Base-by-base conservation (phyloP, 495 filamentous ascomycete species). In the Aspergillus sclerotiicarbonarius region DNA sequence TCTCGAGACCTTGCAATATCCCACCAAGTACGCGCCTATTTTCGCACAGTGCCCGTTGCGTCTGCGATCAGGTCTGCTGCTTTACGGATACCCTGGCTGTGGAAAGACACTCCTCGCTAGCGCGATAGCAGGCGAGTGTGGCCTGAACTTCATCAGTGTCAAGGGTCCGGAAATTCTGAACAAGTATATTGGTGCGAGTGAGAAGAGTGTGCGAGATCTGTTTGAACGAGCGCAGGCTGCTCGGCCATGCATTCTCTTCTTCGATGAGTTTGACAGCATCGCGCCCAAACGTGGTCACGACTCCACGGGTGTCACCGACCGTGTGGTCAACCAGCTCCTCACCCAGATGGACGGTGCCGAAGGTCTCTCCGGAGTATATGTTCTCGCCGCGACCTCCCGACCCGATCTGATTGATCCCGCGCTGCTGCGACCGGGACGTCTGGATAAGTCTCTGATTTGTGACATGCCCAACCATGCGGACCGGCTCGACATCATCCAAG, bases 261-360 rank as follows among this genome's bases (percentile, higher is more conserved):
- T 98, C 64, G 94, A 98, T 67, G 94, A 98, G 69, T 98, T 98
- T 65, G 94, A 98, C 72, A 90, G 87, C 58, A 96, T 98, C 54
- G 94, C 94, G 2, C 95, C 94, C 7, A 98, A 97, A 77, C 85
- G 94, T 72, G 94, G 95, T 0, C 95, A 98, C 67, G 95, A 98
- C 63, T 91, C 87, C 8, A 98, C 95, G 0, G 94, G 95, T 49
- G 94, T 98, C 29, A 98, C 95, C 0, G 95, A 98, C 69, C 85
- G 94, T n/a, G 94, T 98, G 2, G 94, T 98, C 62, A 98, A 98
- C 67, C 95, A 98, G 76, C 84, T 98, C 46, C 78, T 98, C 8
- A 98, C 94, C 5, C 95, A 97, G 72, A 98, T 98, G 95, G 94
- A 98, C 66, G 94, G 94, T 66, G 95, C 95, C 2, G 95, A 98